phyloP scores from a whole-genome alignment of 345 rosid species.

The Rhizophora apiculata region DNA sequence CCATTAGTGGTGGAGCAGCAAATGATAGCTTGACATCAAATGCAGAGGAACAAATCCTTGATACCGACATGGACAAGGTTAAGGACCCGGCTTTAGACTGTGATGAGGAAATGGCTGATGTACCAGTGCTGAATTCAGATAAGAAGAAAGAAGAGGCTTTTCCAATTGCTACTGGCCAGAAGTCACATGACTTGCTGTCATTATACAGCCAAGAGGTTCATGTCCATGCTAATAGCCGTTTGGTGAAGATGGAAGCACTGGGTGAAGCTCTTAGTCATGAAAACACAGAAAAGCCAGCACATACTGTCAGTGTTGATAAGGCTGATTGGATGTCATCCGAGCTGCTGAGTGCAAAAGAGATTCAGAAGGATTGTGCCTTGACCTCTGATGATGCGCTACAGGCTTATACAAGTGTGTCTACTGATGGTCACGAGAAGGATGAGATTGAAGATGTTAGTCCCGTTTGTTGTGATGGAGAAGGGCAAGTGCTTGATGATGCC shows the following conservation, averaged over 20 bases:
- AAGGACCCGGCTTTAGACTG: constrained; percentile 18
- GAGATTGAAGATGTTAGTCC: constrained; percentile 15
- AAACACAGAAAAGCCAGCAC: constrained; percentile 25
- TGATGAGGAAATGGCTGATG: constrained; percentile 28
- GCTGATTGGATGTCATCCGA: constrained; percentile 30
- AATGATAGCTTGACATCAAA: constrained; percentile 32
- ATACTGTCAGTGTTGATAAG: constrained; percentile 14
- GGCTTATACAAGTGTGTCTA: background rate
- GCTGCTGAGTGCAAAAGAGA: constrained; percentile 20
- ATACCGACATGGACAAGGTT: constrained; percentile 8
- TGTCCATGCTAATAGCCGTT: constrained; percentile 5
- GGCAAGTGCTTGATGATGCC: constrained; percentile 25
- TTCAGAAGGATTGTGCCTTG: background rate
- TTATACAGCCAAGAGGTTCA: constrained; percentile 15
- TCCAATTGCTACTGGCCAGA: constrained; percentile 8
- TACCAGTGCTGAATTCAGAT: constrained; percentile 12
- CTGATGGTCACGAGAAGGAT: constrained; percentile 14
- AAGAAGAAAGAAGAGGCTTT: constrained; percentile 21
- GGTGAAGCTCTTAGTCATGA: constrained; percentile 15
- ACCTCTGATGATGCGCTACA: constrained; percentile 11
- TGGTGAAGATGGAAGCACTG: constrained; percentile 13
- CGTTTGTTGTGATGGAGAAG: constrained; percentile 17
- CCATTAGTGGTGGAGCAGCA: constrained; percentile 20
- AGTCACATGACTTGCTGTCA: constrained; percentile 13
- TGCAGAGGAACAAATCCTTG: constrained; percentile 23